These are phyloP conservation scores for Discostella stelligeroides DNA, from an alignment of 108 stramenopile species.

Conservation along the genomic window DNA sequence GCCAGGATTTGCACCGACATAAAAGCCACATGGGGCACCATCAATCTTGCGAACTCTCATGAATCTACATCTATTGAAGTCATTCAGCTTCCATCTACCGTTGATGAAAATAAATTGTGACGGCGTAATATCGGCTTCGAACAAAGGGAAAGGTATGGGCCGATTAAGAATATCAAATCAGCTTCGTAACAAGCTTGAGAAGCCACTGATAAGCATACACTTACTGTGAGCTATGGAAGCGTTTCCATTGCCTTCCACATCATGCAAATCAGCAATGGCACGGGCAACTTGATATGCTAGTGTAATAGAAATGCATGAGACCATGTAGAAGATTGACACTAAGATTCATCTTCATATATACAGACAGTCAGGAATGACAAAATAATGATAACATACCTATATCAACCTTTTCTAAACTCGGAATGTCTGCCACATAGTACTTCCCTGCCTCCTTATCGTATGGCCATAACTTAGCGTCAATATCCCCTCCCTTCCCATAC, in stretches of 20 bases:
- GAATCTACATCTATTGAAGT: constrained; percentile 79
- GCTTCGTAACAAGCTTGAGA: background rate
- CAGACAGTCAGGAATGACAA: too few species aligned
- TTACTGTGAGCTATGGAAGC: constrained; percentile 67
- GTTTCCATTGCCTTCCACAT: constrained; percentile 57
- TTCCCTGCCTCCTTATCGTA: constrained; percentile 39
- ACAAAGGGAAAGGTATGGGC: background rate
- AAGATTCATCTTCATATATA: too few species aligned
- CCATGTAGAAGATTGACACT: background rate
- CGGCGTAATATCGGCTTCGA: constrained; percentile 59
- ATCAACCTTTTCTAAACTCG: constrained; percentile 50
- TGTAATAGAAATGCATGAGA: background rate
- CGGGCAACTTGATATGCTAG: constrained; percentile 65
- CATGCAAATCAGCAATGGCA: constrained; percentile 65
- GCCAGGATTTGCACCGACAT: constrained; percentile 62
- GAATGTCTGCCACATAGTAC: constrained; percentile 23
- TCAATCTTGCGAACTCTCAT: constrained; percentile 43
- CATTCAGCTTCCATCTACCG: constrained; percentile 68
- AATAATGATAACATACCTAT: constrained; percentile 31
- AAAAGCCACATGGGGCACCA: constrained; percentile 58
- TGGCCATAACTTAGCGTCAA: constrained; percentile 44
- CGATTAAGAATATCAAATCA: background rate
- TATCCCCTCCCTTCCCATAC: constrained; percentile 66
- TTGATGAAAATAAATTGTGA: constrained; percentile 66
- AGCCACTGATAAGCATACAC: background rate